Conservation (phyloP, 352 stramenopile species). For the Pythium brachiatum region DNA sequence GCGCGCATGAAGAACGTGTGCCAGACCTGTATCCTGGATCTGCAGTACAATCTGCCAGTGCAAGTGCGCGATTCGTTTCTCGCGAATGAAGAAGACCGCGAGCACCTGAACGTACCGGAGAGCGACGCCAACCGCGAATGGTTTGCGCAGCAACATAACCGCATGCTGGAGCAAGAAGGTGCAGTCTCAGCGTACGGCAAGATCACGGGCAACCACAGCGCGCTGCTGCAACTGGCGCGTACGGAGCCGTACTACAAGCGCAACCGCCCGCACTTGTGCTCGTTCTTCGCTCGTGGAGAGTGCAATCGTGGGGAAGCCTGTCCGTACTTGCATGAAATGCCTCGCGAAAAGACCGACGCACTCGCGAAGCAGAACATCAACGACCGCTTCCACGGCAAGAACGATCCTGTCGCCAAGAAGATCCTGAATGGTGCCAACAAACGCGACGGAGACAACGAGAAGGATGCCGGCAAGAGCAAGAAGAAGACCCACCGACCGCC, state of each 20-base stretch:
- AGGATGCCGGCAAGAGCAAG: slow-evolving; percentile 25
- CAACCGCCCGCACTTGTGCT: slow-evolving; percentile 92
- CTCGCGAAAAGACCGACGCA: slow-evolving; percentile 89
- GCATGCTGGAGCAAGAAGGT: slow-evolving; percentile 90
- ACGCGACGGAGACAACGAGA: slow-evolving; percentile 29
- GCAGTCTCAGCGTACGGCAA: slow-evolving; percentile 85
- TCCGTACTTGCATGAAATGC: slow-evolving; percentile 95
- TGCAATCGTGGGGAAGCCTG: slow-evolving; percentile 92
- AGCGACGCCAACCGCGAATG: slow-evolving; percentile 94
- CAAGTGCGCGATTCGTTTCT: slow-evolving; percentile 93
- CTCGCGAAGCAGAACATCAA: slow-evolving; percentile 96
- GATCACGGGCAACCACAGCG: slow-evolving; percentile 65
- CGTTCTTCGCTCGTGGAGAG: slow-evolving; percentile 94
- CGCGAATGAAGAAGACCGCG: slow-evolving; percentile 43
- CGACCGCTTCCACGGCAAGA: slow-evolving; percentile 93
- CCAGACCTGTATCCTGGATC: slow-evolving; percentile 98
- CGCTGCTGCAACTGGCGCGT: slow-evolving; percentile 81
- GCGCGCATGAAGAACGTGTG: slow-evolving; percentile 99
- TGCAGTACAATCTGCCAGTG: slow-evolving; percentile 97
- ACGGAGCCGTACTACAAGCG: slow-evolving; percentile 90
- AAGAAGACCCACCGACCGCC: slow-evolving; percentile 25
- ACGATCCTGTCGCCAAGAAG: slow-evolving; percentile 91
- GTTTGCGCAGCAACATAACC: slow-evolving; percentile 91
- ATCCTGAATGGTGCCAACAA: slow-evolving; percentile 49
- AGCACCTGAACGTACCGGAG: slow-evolving; percentile 85